A percentile compares a stretch with the other conserved stretches of the same genome.
Evolutionary conservation across 2,329 filamentous ascomycete genomes (phyloP).

Genomic region (Samsoniella hepiali): DNA sequence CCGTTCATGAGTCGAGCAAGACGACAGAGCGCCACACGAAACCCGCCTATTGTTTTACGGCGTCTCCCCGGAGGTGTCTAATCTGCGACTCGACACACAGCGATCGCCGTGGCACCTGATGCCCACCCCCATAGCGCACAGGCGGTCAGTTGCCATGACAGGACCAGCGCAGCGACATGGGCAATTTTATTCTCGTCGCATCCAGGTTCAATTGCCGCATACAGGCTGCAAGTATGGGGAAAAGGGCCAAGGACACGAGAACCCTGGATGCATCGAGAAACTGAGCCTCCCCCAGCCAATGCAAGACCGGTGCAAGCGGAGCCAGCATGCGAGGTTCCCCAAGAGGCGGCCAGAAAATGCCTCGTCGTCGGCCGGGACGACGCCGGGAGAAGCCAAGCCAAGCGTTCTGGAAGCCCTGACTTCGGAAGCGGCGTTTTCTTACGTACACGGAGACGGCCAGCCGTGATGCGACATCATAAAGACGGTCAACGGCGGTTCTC

Average conservation of each 20-base stretch:
- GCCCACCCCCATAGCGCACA: slow-evolving; percentile 16
- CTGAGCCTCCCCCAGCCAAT: slow-evolving; percentile 16
- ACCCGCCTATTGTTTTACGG: slow-evolving; percentile 4
- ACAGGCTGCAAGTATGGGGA: slow-evolving; percentile 2
- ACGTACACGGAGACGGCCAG: slow-evolving; percentile 12
- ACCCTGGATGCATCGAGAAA: slow-evolving; percentile 18
- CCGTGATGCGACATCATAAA: slow-evolving; percentile 15
- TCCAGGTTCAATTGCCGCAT: slow-evolving; percentile 13
- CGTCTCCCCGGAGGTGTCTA: slow-evolving; percentile 6
- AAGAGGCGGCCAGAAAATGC: slow-evolving; percentile 16
- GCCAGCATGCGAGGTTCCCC: background rate
- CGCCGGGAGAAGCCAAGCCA: slow-evolving; percentile 10
- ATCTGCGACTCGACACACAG: background rate
- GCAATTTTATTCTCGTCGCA: background rate
- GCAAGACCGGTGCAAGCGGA: slow-evolving; percentile 11
- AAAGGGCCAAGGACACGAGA: slow-evolving; percentile 7
- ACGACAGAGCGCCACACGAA: slow-evolving; percentile 11
- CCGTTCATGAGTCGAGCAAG: slow-evolving; percentile 14
- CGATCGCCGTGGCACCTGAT: slow-evolving; percentile 16
- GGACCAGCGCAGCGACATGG: background rate
- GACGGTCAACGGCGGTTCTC: slow-evolving; percentile 20
- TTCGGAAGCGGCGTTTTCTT: slow-evolving; percentile 18
- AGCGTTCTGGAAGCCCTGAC: slow-evolving; percentile 13
- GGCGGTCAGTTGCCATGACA: slow-evolving; percentile 15
- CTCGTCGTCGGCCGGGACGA: slow-evolving; percentile 17